Evolutionary conservation across 1,284 basidiomycete species (phyloP).

Genomic region (Athelia psychrophila): DNA sequence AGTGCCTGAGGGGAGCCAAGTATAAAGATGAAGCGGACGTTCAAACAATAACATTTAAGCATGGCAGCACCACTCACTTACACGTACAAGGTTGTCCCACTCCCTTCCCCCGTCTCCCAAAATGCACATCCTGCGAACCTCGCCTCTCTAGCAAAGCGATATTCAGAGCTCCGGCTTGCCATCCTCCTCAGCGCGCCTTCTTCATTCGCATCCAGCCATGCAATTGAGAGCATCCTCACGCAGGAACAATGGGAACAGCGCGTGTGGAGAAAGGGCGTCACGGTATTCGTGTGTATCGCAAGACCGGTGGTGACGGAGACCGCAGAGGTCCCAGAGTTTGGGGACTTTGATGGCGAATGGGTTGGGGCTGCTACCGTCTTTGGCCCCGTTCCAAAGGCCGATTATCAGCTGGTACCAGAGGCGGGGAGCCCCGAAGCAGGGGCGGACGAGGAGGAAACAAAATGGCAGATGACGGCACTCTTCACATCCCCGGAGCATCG

Average conservation of each 20-base stretch:
- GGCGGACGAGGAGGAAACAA: background rate
- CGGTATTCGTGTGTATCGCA: background rate
- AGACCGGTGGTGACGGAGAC: background rate
- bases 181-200: background rate
- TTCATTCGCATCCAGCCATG: background rate
- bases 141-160: background rate
- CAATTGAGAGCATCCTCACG: background rate
- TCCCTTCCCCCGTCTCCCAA: background rate
- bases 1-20: no score
- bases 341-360: background rate
- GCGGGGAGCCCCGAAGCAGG: background rate
- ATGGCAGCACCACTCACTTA: background rate
- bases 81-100: background rate
- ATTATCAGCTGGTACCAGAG: background rate
- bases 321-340: no score
- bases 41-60: no score
- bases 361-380: background rate
- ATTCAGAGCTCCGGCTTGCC: background rate
- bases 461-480: background rate
- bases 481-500: background rate
- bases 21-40: no score
- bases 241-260: background rate
- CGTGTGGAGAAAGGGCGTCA: background rate
- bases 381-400: background rate
- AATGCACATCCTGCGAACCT: background rate